Evolutionary conservation across 768 basidiomycete genomes (phyloP), one percentile per base, ranked within the genome.

Genomic region (Rhizopogon vesiculosus): DNA sequence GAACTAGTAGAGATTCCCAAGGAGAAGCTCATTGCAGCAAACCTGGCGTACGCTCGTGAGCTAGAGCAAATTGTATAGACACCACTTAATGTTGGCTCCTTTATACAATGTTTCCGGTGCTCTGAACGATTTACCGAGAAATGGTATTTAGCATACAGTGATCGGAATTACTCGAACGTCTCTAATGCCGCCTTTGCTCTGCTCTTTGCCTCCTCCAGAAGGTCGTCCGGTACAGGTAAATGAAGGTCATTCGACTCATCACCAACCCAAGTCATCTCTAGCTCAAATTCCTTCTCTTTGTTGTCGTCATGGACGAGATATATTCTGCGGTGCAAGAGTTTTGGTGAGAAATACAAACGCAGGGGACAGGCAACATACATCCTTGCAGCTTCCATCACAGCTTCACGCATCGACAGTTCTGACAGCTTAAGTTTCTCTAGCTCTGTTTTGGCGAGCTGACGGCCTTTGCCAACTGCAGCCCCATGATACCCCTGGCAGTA

Each of bases 401-500:
- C 97, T 67, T 99, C 86, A 57, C 86, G 80, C 54, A 81, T 82
- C 2, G 90, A 82, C 51, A 98, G 71, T 60, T 91, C 89, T 6
- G 86, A 74, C 38, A 96, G 76, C 60, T 94, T 88, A 59, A 98
- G 85, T 72, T 99, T 99, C 75, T 99, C 97, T 48, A 99, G 73
- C 71, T 98, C 97, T 7, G 96, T 98, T 80, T 98, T 98, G 18
- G 97, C 97, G 58, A 98, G 78, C 66, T 97, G 93, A 54, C 91
- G 86, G n/a, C 97, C 97, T 72, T 98, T 99, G 53, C 97, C 97
- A 29, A 95, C 87, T n/a, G 97, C 97, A 13, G 91, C 91, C 28
- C 94, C 96, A 56, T 94, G 81, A 72, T 98, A 98, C 31, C 97
- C 97, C 93, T 95, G 62, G 16, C 49, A 15, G 35, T 31, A 29